These are phyloP conservation scores for Zarea fungicola DNA, from an alignment of 2,329 filamentous ascomycete genomes.

Conservation along the genomic window DNA sequence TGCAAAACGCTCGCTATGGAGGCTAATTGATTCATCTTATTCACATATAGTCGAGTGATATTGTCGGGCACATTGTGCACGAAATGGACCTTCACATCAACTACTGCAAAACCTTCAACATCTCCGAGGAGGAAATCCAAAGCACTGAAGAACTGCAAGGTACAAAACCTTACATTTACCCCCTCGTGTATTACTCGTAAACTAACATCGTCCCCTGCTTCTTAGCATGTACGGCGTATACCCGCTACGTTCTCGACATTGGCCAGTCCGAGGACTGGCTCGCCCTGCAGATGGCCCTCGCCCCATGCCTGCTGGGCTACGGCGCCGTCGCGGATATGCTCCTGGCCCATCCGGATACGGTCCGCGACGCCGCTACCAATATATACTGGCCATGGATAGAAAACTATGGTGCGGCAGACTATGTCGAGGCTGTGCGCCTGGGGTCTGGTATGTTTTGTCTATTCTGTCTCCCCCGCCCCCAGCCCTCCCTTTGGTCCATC, in stretches of 20 bases:
- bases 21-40: neutral
- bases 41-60: slow-evolving; percentile 35
- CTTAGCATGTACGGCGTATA: slow-evolving; percentile 73
- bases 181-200: neutral
- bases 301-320: slow-evolving; percentile 89
- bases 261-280: slow-evolving; percentile 86
- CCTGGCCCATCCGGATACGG: slow-evolving; percentile 55
- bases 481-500: neutral
- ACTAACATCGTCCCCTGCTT: slow-evolving; percentile 9
- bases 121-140: slow-evolving; percentile 69
- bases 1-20: slow-evolving; percentile 14
- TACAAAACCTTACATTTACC: slow-evolving; percentile 26
- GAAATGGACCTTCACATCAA: slow-evolving; percentile 78
- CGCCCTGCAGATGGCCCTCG: slow-evolving; percentile 75
- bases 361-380: slow-evolving; percentile 53
- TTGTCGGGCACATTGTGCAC: slow-evolving; percentile 69
- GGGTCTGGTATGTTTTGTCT: slow-evolving; percentile 56
- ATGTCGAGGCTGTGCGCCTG: slow-evolving; percentile 62
- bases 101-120: slow-evolving; percentile 77
- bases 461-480: neutral
- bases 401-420: slow-evolving; percentile 80
- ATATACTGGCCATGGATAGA: slow-evolving; percentile 87
- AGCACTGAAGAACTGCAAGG: slow-evolving; percentile 69
- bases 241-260: slow-evolving; percentile 80
- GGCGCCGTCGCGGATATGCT: slow-evolving; percentile 71